Conservation (phyloP, 2,329 filamentous ascomycete species). For the Whalleya microplaca region DNA sequence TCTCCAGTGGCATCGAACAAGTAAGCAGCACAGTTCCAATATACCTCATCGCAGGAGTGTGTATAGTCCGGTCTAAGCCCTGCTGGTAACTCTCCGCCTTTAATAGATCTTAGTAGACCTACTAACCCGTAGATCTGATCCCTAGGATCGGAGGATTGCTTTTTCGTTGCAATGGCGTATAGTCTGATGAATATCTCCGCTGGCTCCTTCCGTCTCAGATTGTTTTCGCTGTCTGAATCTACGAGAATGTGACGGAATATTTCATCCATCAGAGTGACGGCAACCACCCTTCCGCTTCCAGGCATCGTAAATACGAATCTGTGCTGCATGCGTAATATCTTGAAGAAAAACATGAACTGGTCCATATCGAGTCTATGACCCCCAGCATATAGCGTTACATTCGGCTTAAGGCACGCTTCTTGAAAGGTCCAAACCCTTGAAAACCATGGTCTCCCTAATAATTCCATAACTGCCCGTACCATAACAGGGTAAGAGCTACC, state of each 20-base stretch:
- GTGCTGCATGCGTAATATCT: neutral
- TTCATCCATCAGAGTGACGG: neutral
- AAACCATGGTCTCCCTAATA: conserved; percentile 23
- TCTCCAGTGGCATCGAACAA: conserved; percentile 10
- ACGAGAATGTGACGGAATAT: neutral
- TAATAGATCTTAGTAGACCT: conserved; percentile 8
- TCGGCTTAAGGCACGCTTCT: conserved; percentile 13
- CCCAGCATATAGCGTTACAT: conserved; percentile 3
- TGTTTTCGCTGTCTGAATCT: neutral
- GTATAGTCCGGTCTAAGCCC: conserved; percentile 23
- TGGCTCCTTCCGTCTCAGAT: neutral
- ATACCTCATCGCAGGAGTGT: conserved; percentile 15
- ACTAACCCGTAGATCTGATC: conserved; percentile 23
- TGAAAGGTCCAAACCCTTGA: conserved; percentile 28
- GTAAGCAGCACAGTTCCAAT: conserved; percentile 24
- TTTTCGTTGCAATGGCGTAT: neutral
- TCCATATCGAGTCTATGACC: conserved; percentile 6
- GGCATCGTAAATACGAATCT: neutral
- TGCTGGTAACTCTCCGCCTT: conserved; percentile 11
- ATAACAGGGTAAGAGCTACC: conserved; percentile 10
- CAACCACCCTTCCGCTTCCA: conserved; percentile 1
- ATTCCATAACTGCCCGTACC: neutral
- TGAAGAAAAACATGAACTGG: neutral
- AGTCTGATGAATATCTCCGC: conserved; percentile 3
- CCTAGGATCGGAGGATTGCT: conserved; percentile 3